Evolutionary conservation across 441 rosid species (phyloP), one percentile per base, ranked within the genome.

Genomic region (Brassica hybrid): DNA sequence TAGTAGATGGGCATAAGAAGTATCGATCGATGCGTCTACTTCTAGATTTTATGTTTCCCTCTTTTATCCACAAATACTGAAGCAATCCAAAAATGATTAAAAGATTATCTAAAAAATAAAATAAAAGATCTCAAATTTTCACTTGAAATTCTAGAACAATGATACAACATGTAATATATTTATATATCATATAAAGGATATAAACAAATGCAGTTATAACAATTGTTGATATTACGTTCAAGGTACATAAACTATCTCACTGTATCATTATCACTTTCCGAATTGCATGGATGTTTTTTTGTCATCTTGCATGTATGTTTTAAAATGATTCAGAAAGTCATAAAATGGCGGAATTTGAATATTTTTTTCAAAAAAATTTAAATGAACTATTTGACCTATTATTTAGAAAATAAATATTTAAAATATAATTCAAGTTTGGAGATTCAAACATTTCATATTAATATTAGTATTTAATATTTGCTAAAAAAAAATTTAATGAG

Each of bases 11-110:
- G 2, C 61, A 18, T 56, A 56, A 56, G 25, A 56, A 18, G 27
- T 16, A 54, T 54, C 59, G 59, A 16, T 52, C 2, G 21, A 21
- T 27, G 1, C 1, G 4, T 54, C 21, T 54, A 54, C 59, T 1
- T 54, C 59, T 16, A 54, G 1, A 54, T n/a, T 54, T 3, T 10
- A 7, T 54, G 12, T 54, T 54, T 16, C 21, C 21, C 21, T 7
- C 21, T 54, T 54, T 54, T 7, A 54, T 5, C 59, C 58, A 52
- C 58, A 14, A 52, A 7, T 16, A 52, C 7, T 52, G 58, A 52
- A 16, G 58, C 58, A 52, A 52, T 52, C 58, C 58, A 52, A 52
- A 50, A 52, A 14, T 52, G 58, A 16, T 52, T n/a, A n/a, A n/a
- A n/a, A n/a, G n/a, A n/a, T 30, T 30, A 5, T 43, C n/a, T 43